These are phyloP conservation scores for Plasmodium chabaudi DNA, from an alignment of 169 alveolate genomes.

Conservation along the genomic window DNA sequence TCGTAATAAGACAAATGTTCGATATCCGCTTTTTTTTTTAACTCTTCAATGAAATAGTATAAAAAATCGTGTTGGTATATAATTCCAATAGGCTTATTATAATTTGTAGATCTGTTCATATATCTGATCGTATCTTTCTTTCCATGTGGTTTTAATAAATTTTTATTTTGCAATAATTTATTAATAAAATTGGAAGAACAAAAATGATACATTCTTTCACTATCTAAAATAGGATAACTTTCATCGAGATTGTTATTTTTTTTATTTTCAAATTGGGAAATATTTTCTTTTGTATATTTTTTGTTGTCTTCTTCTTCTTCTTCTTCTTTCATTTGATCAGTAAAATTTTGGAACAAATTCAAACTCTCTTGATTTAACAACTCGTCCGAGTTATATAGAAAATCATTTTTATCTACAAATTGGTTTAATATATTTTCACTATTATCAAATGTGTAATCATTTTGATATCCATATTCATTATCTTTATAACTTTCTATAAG, in stretches of 20 bases:
- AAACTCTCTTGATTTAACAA: neutral
- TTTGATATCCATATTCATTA: neutral
- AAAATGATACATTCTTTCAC: slow-evolving; percentile 53
- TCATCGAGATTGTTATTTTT: neutral
- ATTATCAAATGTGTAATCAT: neutral
- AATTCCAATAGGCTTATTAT: slow-evolving; percentile 15
- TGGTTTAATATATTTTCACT: neutral
- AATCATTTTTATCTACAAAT: neutral
- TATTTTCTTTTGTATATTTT: neutral
- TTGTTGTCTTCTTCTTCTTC: neutral
- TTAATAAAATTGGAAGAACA: slow-evolving; percentile 31
- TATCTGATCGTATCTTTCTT: neutral
- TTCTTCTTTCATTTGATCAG: neutral
- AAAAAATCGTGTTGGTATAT: slow-evolving; percentile 63
- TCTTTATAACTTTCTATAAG: neutral
- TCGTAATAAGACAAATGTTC: slow-evolving; percentile 55
- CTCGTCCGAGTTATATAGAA: neutral
- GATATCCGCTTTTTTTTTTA: slow-evolving; percentile 46
- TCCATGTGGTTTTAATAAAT: slow-evolving; percentile 28
- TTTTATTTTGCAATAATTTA: slow-evolving; percentile 11
- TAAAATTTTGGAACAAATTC: neutral
- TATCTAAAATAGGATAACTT: slow-evolving; percentile 2
- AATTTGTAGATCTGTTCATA: slow-evolving; percentile 58
- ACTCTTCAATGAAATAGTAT: slow-evolving; percentile 48
- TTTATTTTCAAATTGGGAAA: neutral